phyloP scores from a whole-genome alignment of 1,284 basidiomycete genomes.

The Heimioporus punctisporus region DNA sequence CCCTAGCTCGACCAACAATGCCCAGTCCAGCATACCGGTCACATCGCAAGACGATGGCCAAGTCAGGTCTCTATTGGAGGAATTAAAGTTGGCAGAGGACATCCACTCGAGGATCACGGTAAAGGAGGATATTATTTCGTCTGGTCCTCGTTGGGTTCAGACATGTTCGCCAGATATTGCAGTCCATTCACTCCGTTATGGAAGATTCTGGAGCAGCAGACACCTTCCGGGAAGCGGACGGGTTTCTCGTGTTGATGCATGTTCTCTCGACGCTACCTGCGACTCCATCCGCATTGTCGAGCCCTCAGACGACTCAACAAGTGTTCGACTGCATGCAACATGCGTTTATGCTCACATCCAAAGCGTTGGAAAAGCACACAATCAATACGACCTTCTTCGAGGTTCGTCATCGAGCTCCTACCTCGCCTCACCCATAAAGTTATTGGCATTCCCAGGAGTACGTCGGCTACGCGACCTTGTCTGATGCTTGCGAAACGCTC shows the following conservation, averaged over 20 bases:
- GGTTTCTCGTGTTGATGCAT: constrained; percentile 73
- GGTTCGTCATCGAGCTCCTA: constrained; percentile 42
- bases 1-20: constrained; percentile 3
- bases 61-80: constrained; percentile 21
- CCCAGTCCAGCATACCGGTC: neutral
- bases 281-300: constrained; percentile 31
- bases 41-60: too few relatives aligned
- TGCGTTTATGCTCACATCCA: constrained; percentile 63
- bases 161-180: constrained; percentile 47
- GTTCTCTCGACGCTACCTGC: constrained; percentile 58
- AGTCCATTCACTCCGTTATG: constrained; percentile 63
- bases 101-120: constrained; percentile 24
- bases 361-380: constrained; percentile 57
- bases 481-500: constrained; percentile 54
- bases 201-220: constrained; percentile 62
- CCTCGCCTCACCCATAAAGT: neutral
- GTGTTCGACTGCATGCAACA: constrained; percentile 56
- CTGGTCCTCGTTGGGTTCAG: neutral
- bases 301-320: constrained; percentile 45
- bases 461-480: constrained; percentile 67
- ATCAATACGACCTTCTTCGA: constrained; percentile 68
- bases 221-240: constrained; percentile 78
- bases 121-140: neutral
- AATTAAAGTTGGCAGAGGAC: constrained; percentile 22
- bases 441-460: constrained; percentile 43